Evolutionary conservation across 768 basidiomycete genomes (phyloP).

Genomic region (Rhodosporidiobolus odoratus): DNA sequence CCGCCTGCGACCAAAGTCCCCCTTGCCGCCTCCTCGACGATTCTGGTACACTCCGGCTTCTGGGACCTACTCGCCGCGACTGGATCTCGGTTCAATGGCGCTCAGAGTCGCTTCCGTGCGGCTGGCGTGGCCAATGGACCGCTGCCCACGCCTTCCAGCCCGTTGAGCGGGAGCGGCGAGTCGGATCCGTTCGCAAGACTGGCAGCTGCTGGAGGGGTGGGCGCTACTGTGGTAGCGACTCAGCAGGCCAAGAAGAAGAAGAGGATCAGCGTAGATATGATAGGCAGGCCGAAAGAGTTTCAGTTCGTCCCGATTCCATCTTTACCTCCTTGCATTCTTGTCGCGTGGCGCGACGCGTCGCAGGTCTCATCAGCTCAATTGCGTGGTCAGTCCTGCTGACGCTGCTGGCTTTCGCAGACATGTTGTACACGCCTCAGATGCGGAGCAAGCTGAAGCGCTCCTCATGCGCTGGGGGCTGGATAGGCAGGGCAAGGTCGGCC

Average conservation of each 20-base stretch:
- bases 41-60: slow-evolving; percentile 25
- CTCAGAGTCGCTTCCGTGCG: background rate
- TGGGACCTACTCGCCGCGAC: slow-evolving; percentile 32
- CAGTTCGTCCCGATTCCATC: background rate
- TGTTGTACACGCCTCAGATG: slow-evolving; percentile 83
- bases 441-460: slow-evolving; percentile 78
- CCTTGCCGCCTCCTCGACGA: slow-evolving; percentile 4
- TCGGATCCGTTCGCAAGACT: background rate
- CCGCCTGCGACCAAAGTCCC: slow-evolving; percentile 7
- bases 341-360: slow-evolving; percentile 1
- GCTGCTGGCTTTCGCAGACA: slow-evolving; percentile 54
- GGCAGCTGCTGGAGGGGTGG: background rate
- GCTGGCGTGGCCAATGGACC: background rate
- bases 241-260: slow-evolving; percentile 52
- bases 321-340: background rate
- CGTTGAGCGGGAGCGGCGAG: background rate
- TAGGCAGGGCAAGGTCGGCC: slow-evolving; percentile 78
- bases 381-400: slow-evolving; percentile 22
- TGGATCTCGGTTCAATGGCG: slow-evolving; percentile 7
- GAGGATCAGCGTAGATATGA: slow-evolving; percentile 80
- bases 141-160: background rate
- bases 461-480: slow-evolving; percentile 84
- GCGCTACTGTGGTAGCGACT: background rate
- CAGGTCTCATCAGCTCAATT: slow-evolving; percentile 6
- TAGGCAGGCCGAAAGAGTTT: slow-evolving; percentile 53